A percentile compares a stretch with the other conserved stretches of the same genome.
phyloP scores from a whole-genome alignment of 208 protist species.

The Crithidia thermophila region DNA sequence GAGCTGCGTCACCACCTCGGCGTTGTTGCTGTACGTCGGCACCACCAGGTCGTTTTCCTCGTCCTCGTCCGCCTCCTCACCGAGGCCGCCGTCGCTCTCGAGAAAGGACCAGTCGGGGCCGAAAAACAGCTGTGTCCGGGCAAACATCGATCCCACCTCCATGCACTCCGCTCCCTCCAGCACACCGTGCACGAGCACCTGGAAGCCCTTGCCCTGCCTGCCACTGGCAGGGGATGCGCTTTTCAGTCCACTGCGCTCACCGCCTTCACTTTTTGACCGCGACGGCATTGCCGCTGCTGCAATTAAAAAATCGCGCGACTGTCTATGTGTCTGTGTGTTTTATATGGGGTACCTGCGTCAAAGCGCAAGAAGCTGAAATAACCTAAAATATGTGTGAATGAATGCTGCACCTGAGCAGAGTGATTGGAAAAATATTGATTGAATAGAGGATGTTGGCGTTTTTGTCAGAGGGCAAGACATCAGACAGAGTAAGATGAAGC shows the following conservation, averaged over 20 bases:
- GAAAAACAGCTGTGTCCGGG: conserved; percentile 84
- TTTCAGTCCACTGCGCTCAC: neutral
- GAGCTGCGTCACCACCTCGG: conserved; percentile 85
- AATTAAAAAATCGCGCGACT: no score
- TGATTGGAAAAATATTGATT: no score
- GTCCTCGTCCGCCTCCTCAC: conserved; percentile 14
- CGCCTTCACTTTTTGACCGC: neutral
- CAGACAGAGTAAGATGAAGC: no score
- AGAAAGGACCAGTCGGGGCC: conserved; percentile 80
- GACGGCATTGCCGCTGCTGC: neutral
- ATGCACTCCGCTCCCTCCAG: conserved; percentile 83
- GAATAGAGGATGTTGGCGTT: no score
- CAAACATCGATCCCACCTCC: conserved; percentile 63
- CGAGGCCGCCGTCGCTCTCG: conserved; percentile 4
- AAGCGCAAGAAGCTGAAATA: no score
- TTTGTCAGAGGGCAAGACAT: no score
- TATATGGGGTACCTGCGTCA: no score
- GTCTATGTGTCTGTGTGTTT: conserved; percentile 1
- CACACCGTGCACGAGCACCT: conserved; percentile 79
- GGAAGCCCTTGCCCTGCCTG: conserved; percentile 50
- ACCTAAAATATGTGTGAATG: no score
- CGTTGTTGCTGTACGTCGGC: conserved; percentile 68
- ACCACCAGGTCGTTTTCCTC: conserved; percentile 38
- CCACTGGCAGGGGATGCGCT: neutral
- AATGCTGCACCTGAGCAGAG: no score